Percentiles rank a stretch among this genome's conserved stretches.
These are phyloP conservation scores for Bretschneidera sinensis DNA, from an alignment of 345 rosid genomes.

Conservation along the genomic window DNA sequence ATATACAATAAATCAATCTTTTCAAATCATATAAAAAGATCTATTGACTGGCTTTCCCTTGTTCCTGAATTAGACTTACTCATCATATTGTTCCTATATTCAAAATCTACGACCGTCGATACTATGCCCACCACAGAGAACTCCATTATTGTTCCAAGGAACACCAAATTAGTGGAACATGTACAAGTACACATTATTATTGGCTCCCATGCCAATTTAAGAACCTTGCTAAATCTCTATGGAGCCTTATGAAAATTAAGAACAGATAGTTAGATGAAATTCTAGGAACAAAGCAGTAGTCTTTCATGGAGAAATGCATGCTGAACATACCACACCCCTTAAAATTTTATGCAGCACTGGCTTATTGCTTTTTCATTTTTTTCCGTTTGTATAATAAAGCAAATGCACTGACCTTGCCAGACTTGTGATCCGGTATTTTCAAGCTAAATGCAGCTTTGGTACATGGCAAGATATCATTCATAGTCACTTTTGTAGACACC, in stretches of 20 bases:
- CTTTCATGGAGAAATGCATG: neutral
- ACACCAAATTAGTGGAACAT: neutral
- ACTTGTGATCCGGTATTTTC: constrained; percentile 78
- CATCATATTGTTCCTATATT: no score
- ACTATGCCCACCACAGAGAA: neutral
- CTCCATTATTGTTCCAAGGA: neutral
- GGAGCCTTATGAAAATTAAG: neutral
- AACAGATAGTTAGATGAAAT: neutral
- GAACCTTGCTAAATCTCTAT: neutral
- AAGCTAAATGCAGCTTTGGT: constrained; percentile 63
- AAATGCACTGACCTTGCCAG: constrained; percentile 77
- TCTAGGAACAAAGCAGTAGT: neutral
- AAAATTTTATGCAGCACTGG: neutral
- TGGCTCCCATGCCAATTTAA: neutral
- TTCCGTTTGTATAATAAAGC: no score
- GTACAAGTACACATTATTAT: no score
- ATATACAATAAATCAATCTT: no score
- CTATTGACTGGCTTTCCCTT: no score
- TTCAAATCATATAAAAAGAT: no score
- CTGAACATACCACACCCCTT: neutral
- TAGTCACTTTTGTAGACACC: constrained; percentile 68
- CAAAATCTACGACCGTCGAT: neutral
- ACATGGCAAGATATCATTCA: constrained; percentile 50
- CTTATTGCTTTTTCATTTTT: neutral
- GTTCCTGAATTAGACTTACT: no score